A percentile compares a stretch with the other conserved stretches of the same genome.
These are phyloP conservation scores for Kwoniella europaea DNA, from an alignment of 768 basidiomycete species.

Conservation along the genomic window DNA sequence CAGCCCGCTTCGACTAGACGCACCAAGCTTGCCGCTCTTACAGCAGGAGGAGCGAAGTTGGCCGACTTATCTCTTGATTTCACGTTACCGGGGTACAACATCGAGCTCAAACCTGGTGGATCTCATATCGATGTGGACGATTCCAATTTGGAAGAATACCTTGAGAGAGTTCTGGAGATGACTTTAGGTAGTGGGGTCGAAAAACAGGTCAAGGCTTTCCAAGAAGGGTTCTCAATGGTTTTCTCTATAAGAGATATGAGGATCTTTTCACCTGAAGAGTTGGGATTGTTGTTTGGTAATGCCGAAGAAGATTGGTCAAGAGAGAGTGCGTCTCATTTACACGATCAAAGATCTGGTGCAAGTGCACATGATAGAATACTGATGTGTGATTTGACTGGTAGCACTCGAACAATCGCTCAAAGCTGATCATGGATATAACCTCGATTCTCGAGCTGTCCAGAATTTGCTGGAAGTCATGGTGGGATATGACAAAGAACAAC, in stretches of 20 bases:
- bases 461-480: conserved; percentile 86
- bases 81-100: conserved; percentile 92
- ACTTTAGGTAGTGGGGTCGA: conserved; percentile 80
- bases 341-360: neutral
- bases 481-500: conserved; percentile 71
- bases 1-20: conserved; percentile 37
- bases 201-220: conserved; percentile 85
- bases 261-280: conserved; percentile 90
- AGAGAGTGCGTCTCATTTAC: conserved; percentile 70
- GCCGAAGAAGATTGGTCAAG: conserved; percentile 95
- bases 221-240: conserved; percentile 75
- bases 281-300: conserved; percentile 95
- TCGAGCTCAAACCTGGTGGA: conserved; percentile 87
- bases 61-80: conserved; percentile 94
- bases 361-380: neutral
- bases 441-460: conserved; percentile 87
- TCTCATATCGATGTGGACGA: conserved; percentile 78
- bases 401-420: conserved; percentile 88
- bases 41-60: conserved; percentile 65
- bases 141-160: conserved; percentile 86
- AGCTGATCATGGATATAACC: conserved; percentile 97
- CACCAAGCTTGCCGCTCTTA: conserved; percentile 45
- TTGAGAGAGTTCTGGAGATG: conserved; percentile 81
- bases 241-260: conserved; percentile 90
- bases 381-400: conserved; percentile 52